These are phyloP conservation scores for Pouteria campechiana DNA, from an alignment of 179 eudicot species.

Conservation along the genomic window DNA sequence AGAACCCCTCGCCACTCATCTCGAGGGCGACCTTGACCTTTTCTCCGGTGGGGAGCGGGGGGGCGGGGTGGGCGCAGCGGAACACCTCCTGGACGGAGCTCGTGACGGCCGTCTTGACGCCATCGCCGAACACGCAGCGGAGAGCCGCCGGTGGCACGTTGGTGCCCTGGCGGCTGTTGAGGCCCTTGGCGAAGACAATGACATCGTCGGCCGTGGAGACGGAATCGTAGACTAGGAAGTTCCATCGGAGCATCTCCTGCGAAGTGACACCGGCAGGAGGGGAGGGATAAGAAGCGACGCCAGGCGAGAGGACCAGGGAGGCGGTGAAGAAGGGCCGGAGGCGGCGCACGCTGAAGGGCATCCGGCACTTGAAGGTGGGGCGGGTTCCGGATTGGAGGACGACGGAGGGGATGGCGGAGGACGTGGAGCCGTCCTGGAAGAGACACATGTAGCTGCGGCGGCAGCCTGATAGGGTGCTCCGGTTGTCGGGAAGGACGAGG, in stretches of 20 bases:
- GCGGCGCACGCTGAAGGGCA: constrained; percentile 44
- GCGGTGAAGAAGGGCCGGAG: constrained; percentile 32
- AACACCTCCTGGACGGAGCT: constrained; percentile 64
- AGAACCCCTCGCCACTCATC: constrained; percentile 5
- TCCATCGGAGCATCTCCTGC: constrained; percentile 35
- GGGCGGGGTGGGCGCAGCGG: constrained; percentile 38
- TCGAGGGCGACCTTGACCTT: constrained; percentile 31
- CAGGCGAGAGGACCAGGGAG: neutral
- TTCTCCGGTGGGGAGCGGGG: neutral
- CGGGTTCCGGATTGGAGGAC: constrained; percentile 17
- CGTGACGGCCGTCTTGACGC: constrained; percentile 16
- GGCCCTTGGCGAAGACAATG: constrained; percentile 53
- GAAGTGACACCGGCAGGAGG: neutral
- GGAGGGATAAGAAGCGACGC: neutral
- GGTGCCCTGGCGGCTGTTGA: constrained; percentile 45
- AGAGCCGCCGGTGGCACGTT: constrained; percentile 32
- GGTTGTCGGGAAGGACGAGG: constrained; percentile 19
- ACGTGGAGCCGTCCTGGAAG: constrained; percentile 11
- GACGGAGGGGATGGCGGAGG: constrained; percentile 36
- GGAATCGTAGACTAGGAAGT: constrained; percentile 43
- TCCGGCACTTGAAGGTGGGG: constrained; percentile 22
- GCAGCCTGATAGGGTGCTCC: neutral
- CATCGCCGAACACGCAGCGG: constrained; percentile 46
- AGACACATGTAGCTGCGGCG: constrained; percentile 19
- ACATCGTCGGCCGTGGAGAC: constrained; percentile 46